phyloP scores from a whole-genome alignment of 140 eudicot species.

The Cichorium intybus region DNA sequence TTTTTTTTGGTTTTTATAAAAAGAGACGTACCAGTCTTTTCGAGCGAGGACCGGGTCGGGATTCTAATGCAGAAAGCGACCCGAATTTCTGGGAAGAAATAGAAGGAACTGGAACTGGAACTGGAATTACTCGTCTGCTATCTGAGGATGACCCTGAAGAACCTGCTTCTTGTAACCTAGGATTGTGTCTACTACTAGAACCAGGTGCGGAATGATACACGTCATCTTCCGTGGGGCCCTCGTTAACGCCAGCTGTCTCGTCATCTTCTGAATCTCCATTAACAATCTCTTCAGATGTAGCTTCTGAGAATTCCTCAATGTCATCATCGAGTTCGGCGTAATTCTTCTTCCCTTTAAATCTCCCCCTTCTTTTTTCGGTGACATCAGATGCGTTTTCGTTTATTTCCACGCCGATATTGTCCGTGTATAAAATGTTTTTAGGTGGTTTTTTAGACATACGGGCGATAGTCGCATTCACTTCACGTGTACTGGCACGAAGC shows the following conservation, averaged over 20 bases:
- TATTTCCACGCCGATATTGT: conserved; percentile 37
- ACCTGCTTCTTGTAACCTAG: conserved; percentile 53
- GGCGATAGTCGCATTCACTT: conserved; percentile 58
- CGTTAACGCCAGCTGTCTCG: conserved; percentile 45
- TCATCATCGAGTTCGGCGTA: conserved; percentile 93
- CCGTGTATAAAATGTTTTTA: conserved; percentile 30
- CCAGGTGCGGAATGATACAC: conserved; percentile 36
- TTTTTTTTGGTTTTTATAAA: neutral
- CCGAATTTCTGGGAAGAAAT: conserved; percentile 82
- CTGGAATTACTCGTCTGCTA: conserved; percentile 38
- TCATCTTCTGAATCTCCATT: conserved; percentile 73
- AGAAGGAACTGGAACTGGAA: conserved; percentile 64
- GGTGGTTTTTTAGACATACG: conserved; percentile 69
- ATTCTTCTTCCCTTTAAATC: conserved; percentile 66
- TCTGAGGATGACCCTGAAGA: conserved; percentile 88
- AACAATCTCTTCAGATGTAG: conserved; percentile 53
- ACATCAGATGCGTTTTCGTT: conserved; percentile 43
- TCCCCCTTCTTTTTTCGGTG: conserved; percentile 55
- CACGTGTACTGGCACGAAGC: conserved; percentile 72
- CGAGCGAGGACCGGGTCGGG: conserved; percentile 69
- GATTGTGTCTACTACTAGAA: conserved; percentile 13
- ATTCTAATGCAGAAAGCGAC: conserved; percentile 87
- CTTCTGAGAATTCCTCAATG: conserved; percentile 66
- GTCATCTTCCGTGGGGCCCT: conserved; percentile 57
- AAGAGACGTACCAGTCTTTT: conserved; percentile 55